These are phyloP conservation scores for Fistulinella staudtii DNA, from an alignment of 1,284 basidiomycete species.

Conservation along the genomic window DNA sequence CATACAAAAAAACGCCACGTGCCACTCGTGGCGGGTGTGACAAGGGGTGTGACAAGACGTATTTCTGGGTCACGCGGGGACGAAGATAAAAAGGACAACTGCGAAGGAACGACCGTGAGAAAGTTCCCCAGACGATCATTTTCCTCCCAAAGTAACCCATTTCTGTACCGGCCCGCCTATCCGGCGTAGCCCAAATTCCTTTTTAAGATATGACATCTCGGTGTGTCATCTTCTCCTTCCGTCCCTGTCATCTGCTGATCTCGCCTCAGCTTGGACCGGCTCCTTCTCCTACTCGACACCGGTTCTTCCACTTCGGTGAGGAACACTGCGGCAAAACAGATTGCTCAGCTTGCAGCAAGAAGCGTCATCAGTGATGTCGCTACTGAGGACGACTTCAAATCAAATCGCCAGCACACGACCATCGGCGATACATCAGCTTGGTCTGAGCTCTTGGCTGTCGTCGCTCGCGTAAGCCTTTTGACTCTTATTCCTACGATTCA, in stretches of 20 bases:
- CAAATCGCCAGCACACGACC: conserved; percentile 55
- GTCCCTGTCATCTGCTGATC: conserved; percentile 6
- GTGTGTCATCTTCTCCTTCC: conserved; percentile 33
- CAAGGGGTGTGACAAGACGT: conserved; percentile 20
- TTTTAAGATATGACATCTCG: conserved; percentile 64
- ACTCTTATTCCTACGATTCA: not conserved
- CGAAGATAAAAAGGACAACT: conserved; percentile 38
- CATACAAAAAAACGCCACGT: conserved; percentile 5
- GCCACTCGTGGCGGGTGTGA: conserved; percentile 21
- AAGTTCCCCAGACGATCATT: conserved; percentile 41
- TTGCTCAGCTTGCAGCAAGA: conserved; percentile 85
- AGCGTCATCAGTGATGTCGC: conserved; percentile 78
- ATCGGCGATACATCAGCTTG: conserved; percentile 67
- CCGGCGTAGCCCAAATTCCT: conserved; percentile 37
- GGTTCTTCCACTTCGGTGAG: conserved; percentile 85
- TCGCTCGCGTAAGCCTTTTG: conserved; percentile 58
- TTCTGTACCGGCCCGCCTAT: conserved; percentile 35
- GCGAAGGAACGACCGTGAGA: conserved; percentile 34
- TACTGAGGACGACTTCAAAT: conserved; percentile 74
- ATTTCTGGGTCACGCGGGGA: conserved; percentile 30
- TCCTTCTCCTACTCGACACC: conserved; percentile 87
- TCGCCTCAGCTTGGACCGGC: conserved; percentile 74
- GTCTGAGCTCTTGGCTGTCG: conserved; percentile 79
- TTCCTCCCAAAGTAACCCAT: conserved; percentile 34
- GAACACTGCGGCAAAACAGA: conserved; percentile 87